A percentile compares a stretch with the other conserved stretches of the same genome.
Evolutionary conservation across 208 protist genomes (phyloP).

Genomic region (Hexamita inflata): DNA sequence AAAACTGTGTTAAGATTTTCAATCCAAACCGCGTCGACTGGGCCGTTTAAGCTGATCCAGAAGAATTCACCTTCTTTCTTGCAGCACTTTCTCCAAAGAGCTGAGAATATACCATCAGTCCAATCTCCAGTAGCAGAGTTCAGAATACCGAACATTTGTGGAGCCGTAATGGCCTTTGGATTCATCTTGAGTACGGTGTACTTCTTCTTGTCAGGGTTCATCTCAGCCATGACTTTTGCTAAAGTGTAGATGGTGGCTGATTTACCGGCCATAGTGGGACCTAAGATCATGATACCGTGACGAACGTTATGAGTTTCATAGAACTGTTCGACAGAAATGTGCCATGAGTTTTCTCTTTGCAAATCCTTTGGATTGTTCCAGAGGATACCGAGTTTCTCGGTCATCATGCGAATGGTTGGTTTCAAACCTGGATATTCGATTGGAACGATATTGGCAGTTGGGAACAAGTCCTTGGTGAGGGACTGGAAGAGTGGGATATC

Average conservation of each 20-base stretch:
- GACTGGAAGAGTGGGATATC: conserved; percentile 88
- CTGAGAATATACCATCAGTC: conserved; percentile 88
- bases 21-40: conserved; percentile 94
- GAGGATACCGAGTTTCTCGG: neutral
- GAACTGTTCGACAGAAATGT: conserved; percentile 49
- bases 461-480: conserved; percentile 85
- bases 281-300: conserved; percentile 64
- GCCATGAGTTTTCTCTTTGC: neutral
- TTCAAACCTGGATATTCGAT: neutral
- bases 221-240: neutral
- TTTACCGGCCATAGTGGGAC: conserved; percentile 46
- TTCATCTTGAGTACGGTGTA: conserved; percentile 54
- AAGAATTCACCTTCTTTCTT: conserved; percentile 39
- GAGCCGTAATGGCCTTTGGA: conserved; percentile 72
- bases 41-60: conserved; percentile 91
- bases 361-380: too few species aligned
- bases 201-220: conserved; percentile 18
- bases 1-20: conserved; percentile 97
- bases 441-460: conserved; percentile 46
- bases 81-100: conserved; percentile 59
- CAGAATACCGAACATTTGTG: conserved; percentile 82
- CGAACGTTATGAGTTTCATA: conserved; percentile 64
- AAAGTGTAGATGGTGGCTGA: conserved; percentile 24
- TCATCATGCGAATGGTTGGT: neutral
- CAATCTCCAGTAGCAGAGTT: conserved; percentile 85